Base-by-base conservation (phyloP, 495 filamentous ascomycete genomes). In the Podospora anserina region DNA sequence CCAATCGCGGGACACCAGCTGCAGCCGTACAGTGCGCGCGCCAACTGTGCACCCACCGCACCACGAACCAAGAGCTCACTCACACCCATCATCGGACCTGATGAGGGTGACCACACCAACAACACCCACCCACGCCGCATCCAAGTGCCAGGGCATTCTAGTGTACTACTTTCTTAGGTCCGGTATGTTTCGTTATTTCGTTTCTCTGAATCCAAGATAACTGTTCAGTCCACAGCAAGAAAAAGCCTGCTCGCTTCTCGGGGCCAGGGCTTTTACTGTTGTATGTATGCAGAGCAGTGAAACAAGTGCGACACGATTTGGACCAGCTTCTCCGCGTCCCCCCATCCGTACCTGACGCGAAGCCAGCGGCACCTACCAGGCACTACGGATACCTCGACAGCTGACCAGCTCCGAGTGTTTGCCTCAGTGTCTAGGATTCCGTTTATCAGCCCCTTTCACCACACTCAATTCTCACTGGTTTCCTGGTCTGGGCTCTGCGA, bases 21-120 rank as follows among this genome's bases (percentile, higher is more conserved):
- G 57, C 66, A 66, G 15, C 18, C 0, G 23, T 23, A 71, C 69
- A 59, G 69, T 71, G 58, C 26, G 30, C 26, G 30, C 39, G 15
- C 4, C 20, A 1, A 68, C 69, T 15, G 69, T 71, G 69, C 63
- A 53, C 61, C 61, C 39, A 49, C 30, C 30, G 7, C 30, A 4
- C 7, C 30, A 32, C 30, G 0, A 32, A 5, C 30, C 30, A 32
- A 32, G 30, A 32, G 30, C 30, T 32, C 30, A 32, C 30, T 7
- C 30, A 32, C 30, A 32, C 30, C 30, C 30, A 32, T 32, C 30
- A 32, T 32, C 30, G 4, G 39, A 16, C 39, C 34, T 16, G 39
- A 39, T 39, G 39, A 49, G 9, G 39, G 39, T 11, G 39, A 49
- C 15, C 39, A 49, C 9, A 49, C 39, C 39, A 18, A 11, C 39